Conservation (phyloP, 495 filamentous ascomycete genomes). For the Parachaetomium inaequale region DNA sequence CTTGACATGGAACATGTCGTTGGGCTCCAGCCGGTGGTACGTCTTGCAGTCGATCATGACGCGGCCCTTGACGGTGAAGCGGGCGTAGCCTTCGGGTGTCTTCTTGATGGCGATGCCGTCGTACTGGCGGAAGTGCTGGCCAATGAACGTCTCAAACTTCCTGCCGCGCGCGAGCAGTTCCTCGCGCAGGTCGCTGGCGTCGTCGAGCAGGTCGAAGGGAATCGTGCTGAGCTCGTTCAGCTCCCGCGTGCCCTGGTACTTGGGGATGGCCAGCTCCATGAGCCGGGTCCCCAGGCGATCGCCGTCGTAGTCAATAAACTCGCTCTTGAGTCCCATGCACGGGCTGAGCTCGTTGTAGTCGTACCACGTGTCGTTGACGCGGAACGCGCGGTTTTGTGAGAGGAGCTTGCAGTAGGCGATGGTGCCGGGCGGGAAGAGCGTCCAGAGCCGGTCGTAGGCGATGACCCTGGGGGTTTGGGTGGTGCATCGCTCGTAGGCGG, state of each 20-base stretch:
- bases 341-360: slow-evolving; percentile 12
- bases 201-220: slow-evolving; percentile 30
- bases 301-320: slow-evolving; percentile 38
- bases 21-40: slow-evolving; percentile 27
- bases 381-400: slow-evolving; percentile 32
- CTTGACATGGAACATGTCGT: slow-evolving; percentile 25
- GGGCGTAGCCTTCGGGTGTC: slow-evolving; percentile 22
- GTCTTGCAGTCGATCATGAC: slow-evolving; percentile 41
- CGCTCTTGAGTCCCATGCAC: slow-evolving; percentile 14
- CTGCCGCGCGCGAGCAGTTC: slow-evolving; percentile 31
- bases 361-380: slow-evolving; percentile 25
- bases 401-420: slow-evolving; percentile 30
- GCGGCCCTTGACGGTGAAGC: slow-evolving; percentile 30
- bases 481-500: slow-evolving; percentile 31
- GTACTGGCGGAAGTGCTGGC: slow-evolving; percentile 33
- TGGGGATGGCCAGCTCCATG: slow-evolving; percentile 22
- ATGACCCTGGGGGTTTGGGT: slow-evolving; percentile 29
- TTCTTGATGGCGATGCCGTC: slow-evolving; percentile 31
- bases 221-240: slow-evolving; percentile 27
- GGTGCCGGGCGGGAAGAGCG: slow-evolving; percentile 31
- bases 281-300: slow-evolving; percentile 27
- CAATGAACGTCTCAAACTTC: slow-evolving; percentile 34
- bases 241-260: slow-evolving; percentile 29
- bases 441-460: slow-evolving; percentile 37
- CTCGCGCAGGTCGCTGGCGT: slow-evolving; percentile 21